Conservation (phyloP, 1,139 yeast genomes). For the Zygosaccharomyces sapae region DNA sequence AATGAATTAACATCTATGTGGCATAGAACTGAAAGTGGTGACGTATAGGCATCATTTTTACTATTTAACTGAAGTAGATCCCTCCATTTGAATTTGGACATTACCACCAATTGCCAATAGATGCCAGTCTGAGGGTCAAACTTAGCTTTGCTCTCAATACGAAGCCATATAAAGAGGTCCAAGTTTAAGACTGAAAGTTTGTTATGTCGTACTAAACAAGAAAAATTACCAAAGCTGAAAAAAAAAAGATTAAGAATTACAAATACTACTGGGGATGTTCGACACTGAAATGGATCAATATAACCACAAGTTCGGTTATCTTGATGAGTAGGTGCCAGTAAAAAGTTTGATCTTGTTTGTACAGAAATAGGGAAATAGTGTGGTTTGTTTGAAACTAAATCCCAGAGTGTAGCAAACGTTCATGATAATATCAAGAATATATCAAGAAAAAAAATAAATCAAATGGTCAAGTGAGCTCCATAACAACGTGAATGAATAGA, state of each 20-base stretch:
- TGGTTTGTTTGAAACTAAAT: conserved; percentile 49
- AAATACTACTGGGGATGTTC: conserved; percentile 33
- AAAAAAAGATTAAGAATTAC: neutral
- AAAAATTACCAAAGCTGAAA: neutral
- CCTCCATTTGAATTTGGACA: conserved; percentile 44
- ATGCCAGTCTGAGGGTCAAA: too few species aligned
- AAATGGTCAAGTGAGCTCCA: too few species aligned
- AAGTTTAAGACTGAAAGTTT: neutral
- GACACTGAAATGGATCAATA: conserved; percentile 67
- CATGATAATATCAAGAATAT: neutral
- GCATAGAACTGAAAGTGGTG: conserved; percentile 77
- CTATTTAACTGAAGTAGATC: conserved; percentile 50
- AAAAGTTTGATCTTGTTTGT: conserved; percentile 74
- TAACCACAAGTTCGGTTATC: conserved; percentile 42
- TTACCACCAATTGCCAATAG: conserved; percentile 7
- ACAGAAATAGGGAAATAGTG: conserved; percentile 91
- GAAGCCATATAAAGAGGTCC: too few species aligned
- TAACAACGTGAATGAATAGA: conserved; percentile 3
- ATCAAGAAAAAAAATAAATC: neutral
- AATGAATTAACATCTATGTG: conserved; percentile 92
- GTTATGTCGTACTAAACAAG: neutral
- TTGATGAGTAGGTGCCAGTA: conserved; percentile 70
- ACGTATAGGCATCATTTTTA: conserved; percentile 44
- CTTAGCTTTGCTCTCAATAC: too few species aligned
- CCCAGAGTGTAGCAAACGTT: conserved; percentile 90